phyloP scores from a whole-genome alignment of 116 monocot species.

The Trichopus zeylanicus region DNA sequence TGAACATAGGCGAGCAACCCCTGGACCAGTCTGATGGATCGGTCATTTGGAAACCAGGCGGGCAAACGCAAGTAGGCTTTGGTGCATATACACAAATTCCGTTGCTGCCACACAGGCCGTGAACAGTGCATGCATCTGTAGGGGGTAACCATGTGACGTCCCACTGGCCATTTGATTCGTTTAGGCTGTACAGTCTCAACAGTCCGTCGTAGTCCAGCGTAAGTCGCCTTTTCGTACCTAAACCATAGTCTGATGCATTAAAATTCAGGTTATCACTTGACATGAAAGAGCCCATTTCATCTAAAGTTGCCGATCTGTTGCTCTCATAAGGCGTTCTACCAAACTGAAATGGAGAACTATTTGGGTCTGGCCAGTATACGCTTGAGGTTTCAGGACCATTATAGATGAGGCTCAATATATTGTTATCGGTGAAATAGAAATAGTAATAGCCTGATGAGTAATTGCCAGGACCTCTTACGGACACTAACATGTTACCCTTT shows the following conservation, averaged over 20 bases:
- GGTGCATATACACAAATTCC: conserved; percentile 8
- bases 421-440: conserved; percentile 4
- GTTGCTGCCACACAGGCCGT: conserved; percentile 6
- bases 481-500: background rate
- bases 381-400: conserved; percentile 1
- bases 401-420: conserved; percentile 3
- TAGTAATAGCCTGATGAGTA: conserved; percentile 1
- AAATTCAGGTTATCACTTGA: conserved; percentile 1
- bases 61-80: conserved; percentile 2
- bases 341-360: background rate
- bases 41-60: background rate
- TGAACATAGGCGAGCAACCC: conserved; percentile 1
- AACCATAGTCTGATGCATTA: background rate
- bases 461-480: background rate
- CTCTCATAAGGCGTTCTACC: conserved; percentile 4
- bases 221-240: background rate
- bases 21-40: conserved; percentile 4
- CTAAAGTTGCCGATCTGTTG: background rate
- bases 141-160: background rate
- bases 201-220: conserved; percentile 13
- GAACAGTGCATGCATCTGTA: conserved; percentile 3
- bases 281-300: background rate
- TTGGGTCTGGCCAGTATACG: conserved; percentile 8
- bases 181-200: conserved; percentile 6
- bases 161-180: conserved; percentile 1